Percentiles rank a stretch among this genome's conserved stretches.
Evolutionary conservation across 1,284 basidiomycete species (phyloP).

Genomic region (Tylopilus sp.): DNA sequence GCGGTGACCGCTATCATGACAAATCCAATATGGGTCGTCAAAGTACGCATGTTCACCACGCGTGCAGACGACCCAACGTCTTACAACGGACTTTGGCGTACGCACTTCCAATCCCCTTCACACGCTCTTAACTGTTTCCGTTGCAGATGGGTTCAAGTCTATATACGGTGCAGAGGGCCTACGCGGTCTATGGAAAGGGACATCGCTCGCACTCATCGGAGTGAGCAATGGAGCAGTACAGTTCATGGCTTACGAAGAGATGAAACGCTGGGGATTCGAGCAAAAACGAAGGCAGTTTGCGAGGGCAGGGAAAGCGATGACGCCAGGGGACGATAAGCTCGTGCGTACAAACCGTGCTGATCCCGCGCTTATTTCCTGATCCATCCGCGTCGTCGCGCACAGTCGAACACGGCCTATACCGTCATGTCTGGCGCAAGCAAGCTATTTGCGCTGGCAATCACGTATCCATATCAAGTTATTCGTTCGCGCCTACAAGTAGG

Average conservation of each 20-base stretch:
- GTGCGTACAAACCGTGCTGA: conserved; percentile 44
- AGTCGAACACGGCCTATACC: conserved; percentile 93
- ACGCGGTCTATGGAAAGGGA: conserved; percentile 83
- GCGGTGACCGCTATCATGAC: conserved; percentile 92
- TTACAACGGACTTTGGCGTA: conserved; percentile 79
- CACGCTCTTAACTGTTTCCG: not conserved
- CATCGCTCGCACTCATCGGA: conserved; percentile 85
- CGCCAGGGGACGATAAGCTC: conserved; percentile 76
- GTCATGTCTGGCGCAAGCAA: conserved; percentile 91
- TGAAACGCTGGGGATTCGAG: conserved; percentile 88
- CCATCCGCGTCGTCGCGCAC: not conserved
- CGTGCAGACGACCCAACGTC: conserved; percentile 58
- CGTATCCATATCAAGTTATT: conserved; percentile 98
- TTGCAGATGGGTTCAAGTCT: conserved; percentile 69
- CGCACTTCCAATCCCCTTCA: conserved; percentile 30
- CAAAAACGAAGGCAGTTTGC: conserved; percentile 62
- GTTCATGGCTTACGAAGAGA: conserved; percentile 95
- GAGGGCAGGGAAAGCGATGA: conserved; percentile 59
- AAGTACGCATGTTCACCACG: conserved; percentile 96
- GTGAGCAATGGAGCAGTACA: conserved; percentile 96
- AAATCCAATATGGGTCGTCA: conserved; percentile 98
- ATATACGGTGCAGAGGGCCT: conserved; percentile 76
- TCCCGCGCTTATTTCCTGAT: not conserved
- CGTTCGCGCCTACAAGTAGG: conserved; percentile 89
- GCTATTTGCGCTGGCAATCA: conserved; percentile 77